Base-by-base conservation (phyloP, 371 early-diverging fungal genomes). In the Rhizopus delemar region DNA sequence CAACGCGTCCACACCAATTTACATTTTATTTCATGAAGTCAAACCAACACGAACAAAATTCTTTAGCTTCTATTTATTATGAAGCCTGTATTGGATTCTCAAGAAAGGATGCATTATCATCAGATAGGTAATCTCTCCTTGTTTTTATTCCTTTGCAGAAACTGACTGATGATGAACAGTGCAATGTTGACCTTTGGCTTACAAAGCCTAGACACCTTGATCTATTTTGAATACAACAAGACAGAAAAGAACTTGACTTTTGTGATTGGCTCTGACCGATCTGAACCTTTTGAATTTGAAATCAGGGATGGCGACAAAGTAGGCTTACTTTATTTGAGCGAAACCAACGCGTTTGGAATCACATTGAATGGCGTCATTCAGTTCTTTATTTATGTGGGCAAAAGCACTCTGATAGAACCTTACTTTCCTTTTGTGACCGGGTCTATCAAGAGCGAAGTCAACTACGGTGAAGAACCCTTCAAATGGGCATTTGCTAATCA, bases 61-160 rank as follows among this genome's bases (percentile, higher is more conserved):
- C 55, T 0, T 29, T 62, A 0, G 70, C 72, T 6, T 77, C 74
- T 15, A 57, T 77, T 1, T 77, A 74, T 63, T 77, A 69, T 50
- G 77, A 77, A 52, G 57, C 64, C 3, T 33, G 55, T 0, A 29
- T 73, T 39, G 66, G 48, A 7, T 62, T 63, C 16, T 28, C 46
- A n/a, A 57, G 38, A 11, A 54, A 50, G 38, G 63, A 68, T 3
- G 45, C 56, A 28, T 54, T 57, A 4, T 38, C 53, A 34, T 8
- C 38, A 12, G 55, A 55, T 15, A 64, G 55, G 64, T 64, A 64
- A 16, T 31, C 32, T 5, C 22, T 1, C 22, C 22, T 22, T 22
- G 0, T 22, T 22, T 22, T 22, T 22, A 22, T 22, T 22, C 22
- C 22, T 22, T 0, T 22, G 22, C 22, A 22, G 22, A 22, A 22